Evolutionary conservation across 257 asterid genomes (phyloP).

Genomic region (Nemophila menziesii): DNA sequence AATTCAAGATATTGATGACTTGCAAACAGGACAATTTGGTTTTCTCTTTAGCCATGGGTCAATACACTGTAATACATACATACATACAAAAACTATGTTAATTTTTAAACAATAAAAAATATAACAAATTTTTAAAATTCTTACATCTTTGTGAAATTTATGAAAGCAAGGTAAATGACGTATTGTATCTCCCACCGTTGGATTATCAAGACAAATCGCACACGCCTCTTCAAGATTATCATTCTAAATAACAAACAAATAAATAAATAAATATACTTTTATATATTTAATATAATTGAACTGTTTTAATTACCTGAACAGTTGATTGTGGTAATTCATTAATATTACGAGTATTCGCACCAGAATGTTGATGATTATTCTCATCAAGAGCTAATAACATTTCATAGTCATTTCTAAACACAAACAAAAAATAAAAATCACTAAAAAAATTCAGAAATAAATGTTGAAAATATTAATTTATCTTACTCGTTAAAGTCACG

Average conservation of each 20-base stretch:
- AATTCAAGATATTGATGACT: slow-evolving; percentile 52
- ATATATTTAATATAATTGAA: neutral
- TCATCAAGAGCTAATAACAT: slow-evolving; percentile 90
- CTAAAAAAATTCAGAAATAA: neutral
- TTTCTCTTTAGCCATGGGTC: slow-evolving; percentile 91
- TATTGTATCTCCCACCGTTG: slow-evolving; percentile 54
- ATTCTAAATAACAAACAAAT: slow-evolving; percentile 34
- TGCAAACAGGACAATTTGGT: slow-evolving; percentile 83
- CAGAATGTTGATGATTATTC: slow-evolving; percentile 52
- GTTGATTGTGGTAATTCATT: slow-evolving; percentile 77
- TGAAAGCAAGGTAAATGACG: slow-evolving; percentile 95
- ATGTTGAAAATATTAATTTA: neutral
- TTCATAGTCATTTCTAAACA: slow-evolving; percentile 72
- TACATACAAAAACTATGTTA: slow-evolving; percentile 6
- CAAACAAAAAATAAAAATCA: neutral
- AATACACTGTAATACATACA: slow-evolving; percentile 50
- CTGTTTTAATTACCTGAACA: slow-evolving; percentile 73
- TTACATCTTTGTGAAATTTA: slow-evolving; percentile 93
- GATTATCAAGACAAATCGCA: slow-evolving; percentile 80
- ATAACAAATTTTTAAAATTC: slow-evolving; percentile 10
- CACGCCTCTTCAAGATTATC: slow-evolving; percentile 64
- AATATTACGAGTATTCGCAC: slow-evolving; percentile 56
- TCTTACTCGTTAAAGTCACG: slow-evolving; percentile 90
- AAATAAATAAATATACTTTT: neutral
- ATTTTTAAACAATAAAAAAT: neutral